Evolutionary conservation across 2,329 filamentous ascomycete species (phyloP), one percentile per base, ranked within the genome.

Genomic region (Microsporum audouinii): DNA sequence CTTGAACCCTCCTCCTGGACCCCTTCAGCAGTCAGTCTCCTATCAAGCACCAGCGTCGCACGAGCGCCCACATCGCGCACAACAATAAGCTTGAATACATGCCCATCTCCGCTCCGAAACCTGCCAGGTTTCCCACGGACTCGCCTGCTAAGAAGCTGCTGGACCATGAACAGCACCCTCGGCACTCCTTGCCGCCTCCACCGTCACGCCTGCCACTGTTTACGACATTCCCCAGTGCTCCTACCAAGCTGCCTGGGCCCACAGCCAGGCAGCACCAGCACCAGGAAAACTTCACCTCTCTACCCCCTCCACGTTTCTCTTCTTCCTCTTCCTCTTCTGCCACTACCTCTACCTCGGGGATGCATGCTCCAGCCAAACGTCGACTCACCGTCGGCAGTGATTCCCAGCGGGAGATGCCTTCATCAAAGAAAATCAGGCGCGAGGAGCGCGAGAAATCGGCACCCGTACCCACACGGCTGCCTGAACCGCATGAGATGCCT

Each of bases 401-500:
- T 3, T 84, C 87, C 0, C 84, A 88, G 66, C 86, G 86, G 67
- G 88, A 92, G 67, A 80, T 87, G 65, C 76, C 82, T 0, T 71
- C 74, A 56, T 71, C 74, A 56, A 95, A 95, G 78, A 90, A 87
- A 75, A 73, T 78, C 55, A 89, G 85, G 71, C 69, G 78, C 43
- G 84, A 87, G 59, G 82, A 84, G 64, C 51, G 31, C 14, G 73
- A 67, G 63, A 27, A 31, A 6, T 29, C 55, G 5, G 34, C 36
- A 2, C 41, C 27, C 23, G 27, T 49, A 3, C 69, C 60, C 2
- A 63, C 73, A 36, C 73, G 80, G 29, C 76, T 91, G 3, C 88
- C 90, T 2, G 80, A 86, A 56, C 86, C 86, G 57, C 83, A 88
- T 65, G 87, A 90, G n/a, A 94, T 96, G 77, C 88, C 91, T 3